Conservation (phyloP, 1,139 yeast species). For the Wickerhamomyces sp. region DNA sequence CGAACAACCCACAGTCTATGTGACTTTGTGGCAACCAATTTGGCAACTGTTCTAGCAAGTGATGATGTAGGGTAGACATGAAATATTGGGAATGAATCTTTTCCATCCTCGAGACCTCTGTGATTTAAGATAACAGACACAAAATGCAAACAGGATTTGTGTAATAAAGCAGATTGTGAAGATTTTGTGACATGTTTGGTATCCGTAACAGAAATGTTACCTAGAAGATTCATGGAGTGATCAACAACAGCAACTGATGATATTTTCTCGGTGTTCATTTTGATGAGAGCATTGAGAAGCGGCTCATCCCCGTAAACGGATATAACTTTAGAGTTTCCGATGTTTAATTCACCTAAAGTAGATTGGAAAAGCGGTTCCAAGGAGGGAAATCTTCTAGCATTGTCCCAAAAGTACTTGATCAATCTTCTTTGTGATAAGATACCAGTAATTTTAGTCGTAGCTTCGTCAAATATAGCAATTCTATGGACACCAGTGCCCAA, state of each 20-base stretch:
- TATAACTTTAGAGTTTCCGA: slow-evolving; percentile 66
- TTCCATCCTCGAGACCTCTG: slow-evolving; percentile 89
- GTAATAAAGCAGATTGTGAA: slow-evolving; percentile 75
- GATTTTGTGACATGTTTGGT: slow-evolving; percentile 83
- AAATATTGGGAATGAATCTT: slow-evolving; percentile 94
- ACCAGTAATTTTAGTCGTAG: slow-evolving; percentile 53
- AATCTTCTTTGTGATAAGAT: slow-evolving; percentile 85
- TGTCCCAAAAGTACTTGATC: slow-evolving; percentile 82
- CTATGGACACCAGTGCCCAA: slow-evolving; percentile 92
- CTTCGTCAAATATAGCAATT: slow-evolving; percentile 68
- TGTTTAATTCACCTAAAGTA: slow-evolving; percentile 59
- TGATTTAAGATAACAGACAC: slow-evolving; percentile 79
- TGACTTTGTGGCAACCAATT: slow-evolving; percentile 89
- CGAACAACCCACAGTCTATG: slow-evolving; percentile 94
- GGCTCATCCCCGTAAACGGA: slow-evolving; percentile 82
- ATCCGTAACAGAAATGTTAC: slow-evolving; percentile 92
- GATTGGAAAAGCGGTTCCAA: slow-evolving; percentile 70
- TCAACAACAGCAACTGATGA: slow-evolving; percentile 95
- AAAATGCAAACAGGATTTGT: slow-evolving; percentile 81
- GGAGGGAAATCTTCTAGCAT: slow-evolving; percentile 78
- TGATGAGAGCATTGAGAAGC: slow-evolving; percentile 77
- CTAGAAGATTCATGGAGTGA: slow-evolving; percentile 64
- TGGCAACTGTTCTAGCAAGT: slow-evolving; percentile 85
- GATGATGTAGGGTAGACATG: slow-evolving; percentile 79
- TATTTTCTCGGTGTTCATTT: slow-evolving; percentile 80